Evolutionary conservation across 1,284 basidiomycete genomes (phyloP), one percentile per base, ranked within the genome.

Genomic region (Trichosporon ovoides): DNA sequence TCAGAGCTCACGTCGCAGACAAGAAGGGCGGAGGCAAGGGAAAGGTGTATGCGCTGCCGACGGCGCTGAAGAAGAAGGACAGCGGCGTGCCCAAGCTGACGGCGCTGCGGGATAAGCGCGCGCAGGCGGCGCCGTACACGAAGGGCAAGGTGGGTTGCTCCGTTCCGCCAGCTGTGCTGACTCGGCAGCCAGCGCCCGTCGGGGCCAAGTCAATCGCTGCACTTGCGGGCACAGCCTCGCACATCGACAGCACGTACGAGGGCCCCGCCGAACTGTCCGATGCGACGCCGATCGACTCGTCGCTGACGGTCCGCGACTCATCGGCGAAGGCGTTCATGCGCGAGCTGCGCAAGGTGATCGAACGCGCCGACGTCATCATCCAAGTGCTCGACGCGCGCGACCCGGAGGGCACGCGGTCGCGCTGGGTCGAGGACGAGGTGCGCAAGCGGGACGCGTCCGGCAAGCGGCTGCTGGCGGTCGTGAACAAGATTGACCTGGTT

Each of bases 401-500:
- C 79, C 93, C 91, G 2, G 87, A 94, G 63, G 92, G 92, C 0
- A 93, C 89, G 51, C 78, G 91, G 61, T 91, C 88, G 76, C 80
- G 86, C 54, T 81, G 92, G 50, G 89, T 96, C 4, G 92, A 96
- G 74, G 89, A 94, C 68, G 91, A 95, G 75, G 89, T 95, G 1
- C 80, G 88, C 53, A 81, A 89, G 66, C 81, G 89, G 36, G 91
- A 92, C 70, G 81, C 81, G 35, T 87, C 94, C 65, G 88, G 91
- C 11, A 96, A 96, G 80, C 87, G 85, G 72, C 79, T 96, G 36
- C 84, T 97, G 0, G 89, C 91, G 55, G 89, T 95, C 4, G 75
- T 96, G 22, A 96, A 96, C 76, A 96, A 96, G 80, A 88, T 95
- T 61, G 92, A 97, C 74, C 83, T 98, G 5, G 87, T 98, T 2